Percentiles rank a stretch among this genome's conserved stretches.
These are phyloP conservation scores for Wallemia mellicola DNA, from an alignment of 1,284 basidiomycete species.

Conservation along the genomic window DNA sequence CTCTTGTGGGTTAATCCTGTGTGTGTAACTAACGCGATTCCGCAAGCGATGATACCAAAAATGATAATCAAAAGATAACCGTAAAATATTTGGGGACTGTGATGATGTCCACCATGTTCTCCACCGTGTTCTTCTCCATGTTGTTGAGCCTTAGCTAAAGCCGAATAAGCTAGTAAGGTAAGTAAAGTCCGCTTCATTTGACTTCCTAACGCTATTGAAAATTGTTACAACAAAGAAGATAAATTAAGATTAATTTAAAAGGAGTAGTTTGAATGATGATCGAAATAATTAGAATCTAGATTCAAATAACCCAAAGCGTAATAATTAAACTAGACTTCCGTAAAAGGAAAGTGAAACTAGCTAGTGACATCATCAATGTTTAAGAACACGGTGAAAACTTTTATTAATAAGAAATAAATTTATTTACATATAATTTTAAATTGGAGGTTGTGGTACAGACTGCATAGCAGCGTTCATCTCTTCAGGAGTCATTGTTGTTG, in stretches of 20 bases:
- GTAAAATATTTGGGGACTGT: not conserved
- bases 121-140: not conserved
- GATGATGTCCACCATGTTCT: not conserved
- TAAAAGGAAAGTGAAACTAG: not conserved
- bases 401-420: not conserved
- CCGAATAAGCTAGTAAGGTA: not conserved
- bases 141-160: not conserved
- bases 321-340: not conserved
- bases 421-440: not conserved
- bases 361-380: too few relatives aligned
- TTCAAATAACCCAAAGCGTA: not conserved
- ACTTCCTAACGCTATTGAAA: too few relatives aligned
- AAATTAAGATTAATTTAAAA: too few relatives aligned
- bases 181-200: too few relatives aligned
- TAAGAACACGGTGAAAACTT: not conserved
- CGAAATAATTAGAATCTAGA: not conserved
- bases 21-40: not conserved
- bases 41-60: not conserved
- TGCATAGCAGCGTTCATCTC: conserved; percentile 5
- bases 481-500: conserved; percentile 8
- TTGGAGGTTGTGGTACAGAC: not conserved
- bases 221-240: too few relatives aligned
- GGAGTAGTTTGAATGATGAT: too few relatives aligned
- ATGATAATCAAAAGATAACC: not conserved
- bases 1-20: not conserved